Base-by-base conservation (phyloP, 202 grass and related monocot species). In the Alloteropsis angusta region DNA sequence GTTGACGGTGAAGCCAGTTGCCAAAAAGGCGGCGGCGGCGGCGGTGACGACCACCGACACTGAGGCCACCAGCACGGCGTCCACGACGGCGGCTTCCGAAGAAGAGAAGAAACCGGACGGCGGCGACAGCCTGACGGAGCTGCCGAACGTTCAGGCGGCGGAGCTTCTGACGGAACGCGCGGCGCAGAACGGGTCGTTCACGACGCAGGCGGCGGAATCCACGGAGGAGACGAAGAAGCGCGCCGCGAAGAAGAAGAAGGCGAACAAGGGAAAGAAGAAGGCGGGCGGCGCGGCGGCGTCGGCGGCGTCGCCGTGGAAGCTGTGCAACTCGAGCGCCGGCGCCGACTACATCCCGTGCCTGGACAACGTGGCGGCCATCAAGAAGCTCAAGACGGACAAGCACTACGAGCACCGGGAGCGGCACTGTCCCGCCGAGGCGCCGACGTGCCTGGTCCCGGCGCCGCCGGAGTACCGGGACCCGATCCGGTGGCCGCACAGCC, bases 321-420 rank as follows among this genome's bases (percentile, higher is more conserved):
- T 99, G 1, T 99, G 96, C 67, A 90, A 92, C 91, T 50, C 89
- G 32, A 89, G 68, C 74, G 74, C 92, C 23, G 92, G 90, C 35
- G 53, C 88, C 9, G 96, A 99, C 79, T 99, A 96, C 75, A 99
- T 99, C 56, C 96, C 96, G 39, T 99, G 96, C 73, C 86, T 99
- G 19, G 96, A 99, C 88, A 99, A 99, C 56, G 88, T 88, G 72
- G 86, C 65, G 9, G 96, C 85, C 13, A 87, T 95, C 70, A 87
- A 60, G 79, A 91, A 87, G 71, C 89, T 99, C 5, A 75, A 42
- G 22, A 91, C 78, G 3, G 83, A 61, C 42, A 87, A 63, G 41
- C 96, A 93, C 83, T 99, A 95, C 79, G 92, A 99, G 74, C 96
- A 99, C 85, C 84, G 96, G 4, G 96, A 99, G 72, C 85, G 96